Conservation (phyloP, 176 grass and related monocot genomes). For the Aegilops tauschii region DNA sequence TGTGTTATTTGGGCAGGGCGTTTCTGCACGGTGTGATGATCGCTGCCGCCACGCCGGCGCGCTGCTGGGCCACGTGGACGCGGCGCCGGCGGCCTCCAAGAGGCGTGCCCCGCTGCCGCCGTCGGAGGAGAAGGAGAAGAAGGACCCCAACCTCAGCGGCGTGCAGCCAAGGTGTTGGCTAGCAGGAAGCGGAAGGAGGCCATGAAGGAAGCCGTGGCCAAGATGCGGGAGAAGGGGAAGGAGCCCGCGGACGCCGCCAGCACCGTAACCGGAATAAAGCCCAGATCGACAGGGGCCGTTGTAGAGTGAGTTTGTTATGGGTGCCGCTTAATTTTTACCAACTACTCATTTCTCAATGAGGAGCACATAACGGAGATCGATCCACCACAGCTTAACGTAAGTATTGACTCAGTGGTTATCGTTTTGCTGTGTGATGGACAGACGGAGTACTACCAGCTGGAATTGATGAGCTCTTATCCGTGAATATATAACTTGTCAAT, state of each 20-base stretch:
- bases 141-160: constrained; percentile 67
- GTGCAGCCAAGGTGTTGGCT: constrained; percentile 66
- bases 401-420: neutral
- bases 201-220: constrained; percentile 80
- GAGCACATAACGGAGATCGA: neutral
- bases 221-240: constrained; percentile 78
- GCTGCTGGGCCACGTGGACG: constrained; percentile 27
- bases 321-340: neutral
- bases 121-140: constrained; percentile 41
- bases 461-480: too few species aligned
- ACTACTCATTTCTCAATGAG: neutral
- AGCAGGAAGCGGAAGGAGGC: constrained; percentile 88
- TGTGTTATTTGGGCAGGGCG: constrained; percentile 4
- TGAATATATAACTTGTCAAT: too few species aligned
- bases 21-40: constrained; percentile 44
- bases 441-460: too few species aligned
- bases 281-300: neutral
- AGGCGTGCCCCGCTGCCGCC: constrained; percentile 34
- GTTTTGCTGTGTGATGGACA: neutral
- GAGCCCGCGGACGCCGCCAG: neutral
- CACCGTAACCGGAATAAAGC: neutral
- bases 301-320: neutral
- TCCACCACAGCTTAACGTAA: neutral
- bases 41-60: constrained; percentile 27
- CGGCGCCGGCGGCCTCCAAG: constrained; percentile 54